Conservation (phyloP, 2,329 filamentous ascomycete species). For the Penicillium sp. region DNA sequence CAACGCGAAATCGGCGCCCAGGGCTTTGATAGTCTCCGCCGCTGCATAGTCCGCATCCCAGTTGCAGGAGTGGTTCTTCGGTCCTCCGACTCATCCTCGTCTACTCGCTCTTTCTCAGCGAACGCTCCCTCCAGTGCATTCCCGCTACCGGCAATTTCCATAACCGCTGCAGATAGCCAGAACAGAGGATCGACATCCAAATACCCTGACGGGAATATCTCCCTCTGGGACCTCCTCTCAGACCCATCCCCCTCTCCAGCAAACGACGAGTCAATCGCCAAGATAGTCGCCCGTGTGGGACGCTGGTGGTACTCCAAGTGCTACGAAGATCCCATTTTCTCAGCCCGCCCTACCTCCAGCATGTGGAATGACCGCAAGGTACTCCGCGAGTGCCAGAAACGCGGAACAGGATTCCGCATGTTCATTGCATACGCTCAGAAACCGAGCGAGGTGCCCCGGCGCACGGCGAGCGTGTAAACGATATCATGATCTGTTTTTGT, state of each 20-base stretch:
- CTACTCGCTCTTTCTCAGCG: conserved; percentile 38
- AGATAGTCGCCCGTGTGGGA: conserved; percentile 87
- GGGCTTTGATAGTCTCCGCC: conserved; percentile 52
- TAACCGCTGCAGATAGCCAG: conserved; percentile 20
- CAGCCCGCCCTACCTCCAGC: conserved; percentile 51
- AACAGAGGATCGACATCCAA: conserved; percentile 20
- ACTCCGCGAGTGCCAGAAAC: conserved; percentile 81
- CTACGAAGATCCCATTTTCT: conserved; percentile 71
- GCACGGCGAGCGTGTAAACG: conserved; percentile 46
- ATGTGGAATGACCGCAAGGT: conserved; percentile 79
- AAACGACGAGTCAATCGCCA: conserved; percentile 83
- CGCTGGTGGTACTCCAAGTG: conserved; percentile 96
- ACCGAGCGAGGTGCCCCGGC: conserved; percentile 54
- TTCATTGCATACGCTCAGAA: conserved; percentile 90
- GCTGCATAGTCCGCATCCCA: conserved; percentile 52
- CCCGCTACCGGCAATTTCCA: conserved; percentile 26
- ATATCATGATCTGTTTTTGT: conserved; percentile 1
- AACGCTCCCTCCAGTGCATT: conserved; percentile 26
- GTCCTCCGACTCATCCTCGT: conserved; percentile 43
- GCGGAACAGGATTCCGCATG: conserved; percentile 83
- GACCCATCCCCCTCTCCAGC: conserved; percentile 68
- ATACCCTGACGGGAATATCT: conserved; percentile 41
- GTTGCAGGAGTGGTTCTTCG: conserved; percentile 48
- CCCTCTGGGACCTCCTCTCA: conserved; percentile 71
- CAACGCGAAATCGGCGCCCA: conserved; percentile 48